Percentiles rank a stretch among this genome's conserved stretches.
These are phyloP conservation scores for Dictyostelium firmibasis DNA, from an alignment of 78 protist genomes.

Conservation along the genomic window DNA sequence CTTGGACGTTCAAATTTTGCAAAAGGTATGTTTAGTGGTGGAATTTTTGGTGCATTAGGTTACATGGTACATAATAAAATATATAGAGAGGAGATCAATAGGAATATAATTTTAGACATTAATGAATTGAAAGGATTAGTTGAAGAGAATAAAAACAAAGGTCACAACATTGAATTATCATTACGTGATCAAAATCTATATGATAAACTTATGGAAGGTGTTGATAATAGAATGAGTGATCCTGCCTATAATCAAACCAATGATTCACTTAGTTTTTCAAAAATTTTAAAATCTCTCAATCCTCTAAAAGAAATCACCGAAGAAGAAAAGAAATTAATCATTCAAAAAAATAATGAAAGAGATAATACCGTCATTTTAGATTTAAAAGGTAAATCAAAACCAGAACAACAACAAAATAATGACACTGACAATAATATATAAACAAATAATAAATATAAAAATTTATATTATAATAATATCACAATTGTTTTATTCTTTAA, in stretches of 20 bases:
- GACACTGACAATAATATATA: neutral
- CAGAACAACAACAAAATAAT: neutral
- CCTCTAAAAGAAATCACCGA: neutral
- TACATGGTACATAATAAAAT: neutral
- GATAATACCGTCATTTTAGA: neutral
- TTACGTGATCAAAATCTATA: neutral
- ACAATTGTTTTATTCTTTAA: slow-evolving; percentile 14
- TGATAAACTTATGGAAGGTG: neutral
- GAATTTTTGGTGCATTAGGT: slow-evolving; percentile 27
- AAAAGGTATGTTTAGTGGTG: neutral
- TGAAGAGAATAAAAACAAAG: neutral
- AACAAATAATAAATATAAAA: neutral
- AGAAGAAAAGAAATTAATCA: neutral
- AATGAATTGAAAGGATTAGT: slow-evolving; percentile 1
- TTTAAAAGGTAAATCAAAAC: neutral
- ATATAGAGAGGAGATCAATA: neutral
- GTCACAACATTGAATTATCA: neutral
- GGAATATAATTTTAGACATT: neutral
- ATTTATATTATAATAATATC: neutral
- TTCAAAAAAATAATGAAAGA: neutral
- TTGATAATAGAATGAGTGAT: neutral
- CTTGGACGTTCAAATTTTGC: neutral
- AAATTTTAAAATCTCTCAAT: neutral
- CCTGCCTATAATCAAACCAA: neutral
- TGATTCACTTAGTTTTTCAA: neutral